Evolutionary conservation across 345 rosid species (phyloP), one percentile per base, ranked within the genome.

Genomic region (Clarkia xantiana): DNA sequence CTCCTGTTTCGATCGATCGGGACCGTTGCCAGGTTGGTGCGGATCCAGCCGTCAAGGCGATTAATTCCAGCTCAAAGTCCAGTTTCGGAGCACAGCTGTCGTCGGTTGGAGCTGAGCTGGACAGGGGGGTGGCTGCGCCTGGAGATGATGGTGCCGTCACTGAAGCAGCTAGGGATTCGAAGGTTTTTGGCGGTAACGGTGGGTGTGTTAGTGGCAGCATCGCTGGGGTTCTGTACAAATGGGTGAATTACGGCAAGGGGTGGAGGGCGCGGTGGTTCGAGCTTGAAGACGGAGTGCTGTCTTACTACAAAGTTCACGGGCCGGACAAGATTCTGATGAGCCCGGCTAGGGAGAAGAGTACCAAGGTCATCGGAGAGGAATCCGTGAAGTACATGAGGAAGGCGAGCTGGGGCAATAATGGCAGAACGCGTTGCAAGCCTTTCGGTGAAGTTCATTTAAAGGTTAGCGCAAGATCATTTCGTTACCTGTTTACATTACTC

Each of bases 161-260:
- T 64, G 52, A 42, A 44, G 80, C 54, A 49, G 59, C 56, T 4
- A 62, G 76, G 25, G 82, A 75, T 44, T 61, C 73, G 11, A 79
- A 75, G 44, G 72, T 57, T 18, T 77, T 52, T 40, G 52, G 58
- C 1, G 81, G 58, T n/a, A 70, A 63, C 8, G 78, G 76, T 2
- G 76, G 70, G 45, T 57, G 76, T 13, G 72, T 76, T 44, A 94
- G 76, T 0, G 29, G 29, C 29, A 3, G 29, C 29, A 23, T 23
- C 6, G 29, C 6, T n/a, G 96, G 98, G 70, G 77, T 91, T 44
- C 71, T 91, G 55, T 80, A 86, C 71, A 91, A 91, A 67, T 91
- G 98, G 98, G 94, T 82, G 29, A 82, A 91, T 67, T 91, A 91
- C 55, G 96, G 98, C 17, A 91, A 81, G 64, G 94, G 98, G 11